Evolutionary conservation across 225 moss, liverwort and hornwort species (phyloP).

Genomic region (Physcomitrellopsis africana): DNA sequence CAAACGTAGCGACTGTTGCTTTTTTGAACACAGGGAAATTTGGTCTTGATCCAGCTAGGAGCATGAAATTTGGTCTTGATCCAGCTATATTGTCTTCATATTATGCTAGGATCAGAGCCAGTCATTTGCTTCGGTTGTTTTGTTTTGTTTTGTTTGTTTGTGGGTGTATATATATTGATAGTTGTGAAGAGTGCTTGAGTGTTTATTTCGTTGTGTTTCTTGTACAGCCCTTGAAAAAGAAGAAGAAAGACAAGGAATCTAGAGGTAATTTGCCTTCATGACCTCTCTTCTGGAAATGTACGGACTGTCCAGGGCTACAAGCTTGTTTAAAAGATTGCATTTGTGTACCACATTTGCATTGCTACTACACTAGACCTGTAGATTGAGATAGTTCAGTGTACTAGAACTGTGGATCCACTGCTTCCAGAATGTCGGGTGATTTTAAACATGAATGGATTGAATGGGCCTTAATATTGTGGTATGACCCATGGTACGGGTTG

Average conservation of each 20-base stretch:
- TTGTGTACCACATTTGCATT: slow-evolving; percentile 25
- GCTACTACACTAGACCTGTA: slow-evolving; percentile 11
- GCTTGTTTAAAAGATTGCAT: slow-evolving; percentile 6
- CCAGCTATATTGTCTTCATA: slow-evolving; percentile 11
- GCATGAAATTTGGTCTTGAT: slow-evolving; percentile 19
- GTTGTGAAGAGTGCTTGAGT: slow-evolving; percentile 23
- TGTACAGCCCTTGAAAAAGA: slow-evolving; percentile 88
- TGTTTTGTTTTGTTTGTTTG: background rate
- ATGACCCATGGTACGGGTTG: slow-evolving; percentile 26
- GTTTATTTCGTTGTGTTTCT: slow-evolving; percentile 21
- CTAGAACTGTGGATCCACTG: background rate
- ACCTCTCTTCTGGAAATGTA: background rate
- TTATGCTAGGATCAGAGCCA: slow-evolving; percentile 10
- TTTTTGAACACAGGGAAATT: slow-evolving; percentile 6
- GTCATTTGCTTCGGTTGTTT: slow-evolving; percentile 1
- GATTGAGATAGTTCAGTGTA: slow-evolving; percentile 8
- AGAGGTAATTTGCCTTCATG: slow-evolving; percentile 58
- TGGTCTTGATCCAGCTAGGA: background rate
- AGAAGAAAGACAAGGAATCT: slow-evolving; percentile 84
- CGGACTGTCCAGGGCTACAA: background rate
- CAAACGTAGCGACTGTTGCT: background rate
- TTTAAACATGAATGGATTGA: background rate
- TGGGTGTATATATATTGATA: slow-evolving; percentile 16
- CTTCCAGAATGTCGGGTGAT: background rate
- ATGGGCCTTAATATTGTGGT: slow-evolving; percentile 24